These are phyloP conservation scores for Cytidiella melzeri DNA, from an alignment of 768 basidiomycete genomes.

Conservation along the genomic window DNA sequence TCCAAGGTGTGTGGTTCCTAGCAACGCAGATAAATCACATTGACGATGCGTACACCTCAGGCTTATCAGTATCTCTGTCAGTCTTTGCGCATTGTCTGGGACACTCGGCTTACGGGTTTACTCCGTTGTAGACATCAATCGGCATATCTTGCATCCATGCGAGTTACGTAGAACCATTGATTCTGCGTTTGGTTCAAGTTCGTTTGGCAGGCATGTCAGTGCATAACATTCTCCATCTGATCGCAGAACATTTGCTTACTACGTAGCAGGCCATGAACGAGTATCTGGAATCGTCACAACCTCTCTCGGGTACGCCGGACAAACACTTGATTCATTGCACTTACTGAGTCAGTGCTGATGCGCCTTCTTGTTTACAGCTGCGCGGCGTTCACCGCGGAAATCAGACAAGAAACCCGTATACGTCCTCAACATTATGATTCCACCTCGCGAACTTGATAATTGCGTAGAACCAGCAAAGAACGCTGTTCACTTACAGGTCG, in stretches of 20 bases:
- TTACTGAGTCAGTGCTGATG: constrained; percentile 14
- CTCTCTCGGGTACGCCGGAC: constrained; percentile 37
- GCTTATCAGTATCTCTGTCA: constrained; percentile 84
- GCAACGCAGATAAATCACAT: neutral
- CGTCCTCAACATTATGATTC: constrained; percentile 69
- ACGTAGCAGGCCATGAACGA: constrained; percentile 71
- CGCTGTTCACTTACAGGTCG: constrained; percentile 61
- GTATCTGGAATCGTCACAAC: constrained; percentile 43
- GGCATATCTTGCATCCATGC: constrained; percentile 56
- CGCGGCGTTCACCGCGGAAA: constrained; percentile 73
- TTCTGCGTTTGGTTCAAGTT: constrained; percentile 53
- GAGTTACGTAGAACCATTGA: constrained; percentile 72
- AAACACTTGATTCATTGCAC: constrained; percentile 6
- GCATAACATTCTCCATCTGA: no score
- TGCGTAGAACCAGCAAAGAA: constrained; percentile 76
- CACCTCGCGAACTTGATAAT: constrained; percentile 65
- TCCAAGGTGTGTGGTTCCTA: constrained; percentile 50
- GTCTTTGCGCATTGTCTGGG: constrained; percentile 19
- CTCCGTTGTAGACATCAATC: constrained; percentile 66
- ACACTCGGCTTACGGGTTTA: no score
- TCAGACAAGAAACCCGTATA: constrained; percentile 76
- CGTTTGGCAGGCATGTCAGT: constrained; percentile 70
- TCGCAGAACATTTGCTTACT: no score
- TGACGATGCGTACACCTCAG: constrained; percentile 31
- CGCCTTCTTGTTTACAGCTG: constrained; percentile 31